Conservation (phyloP, 2,329 filamentous ascomycete genomes). For the Fusarium xyrophilum region DNA sequence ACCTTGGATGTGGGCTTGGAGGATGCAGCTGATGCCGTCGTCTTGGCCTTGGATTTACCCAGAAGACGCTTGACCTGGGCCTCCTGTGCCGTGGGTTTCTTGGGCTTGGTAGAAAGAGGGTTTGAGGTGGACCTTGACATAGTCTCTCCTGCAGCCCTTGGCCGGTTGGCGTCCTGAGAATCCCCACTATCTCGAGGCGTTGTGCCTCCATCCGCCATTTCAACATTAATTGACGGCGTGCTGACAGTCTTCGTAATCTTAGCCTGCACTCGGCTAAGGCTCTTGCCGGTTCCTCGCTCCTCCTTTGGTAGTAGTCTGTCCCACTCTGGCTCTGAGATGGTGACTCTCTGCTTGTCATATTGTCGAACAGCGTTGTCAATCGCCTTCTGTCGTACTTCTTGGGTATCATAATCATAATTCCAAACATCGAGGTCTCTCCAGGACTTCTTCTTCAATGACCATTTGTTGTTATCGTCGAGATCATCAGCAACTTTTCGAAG, state of each 20-base stretch:
- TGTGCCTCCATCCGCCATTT: slow-evolving; percentile 58
- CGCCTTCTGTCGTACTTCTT: slow-evolving; percentile 63
- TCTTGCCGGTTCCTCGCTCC: slow-evolving; percentile 65
- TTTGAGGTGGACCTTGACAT: slow-evolving; percentile 61
- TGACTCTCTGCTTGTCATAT: slow-evolving; percentile 66
- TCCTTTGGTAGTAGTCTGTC: slow-evolving; percentile 64
- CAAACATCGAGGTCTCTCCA: slow-evolving; percentile 72
- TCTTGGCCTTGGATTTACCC: slow-evolving; percentile 46
- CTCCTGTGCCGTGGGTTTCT: slow-evolving; percentile 62
- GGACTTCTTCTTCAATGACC: slow-evolving; percentile 61
- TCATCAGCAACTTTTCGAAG: slow-evolving; percentile 66
- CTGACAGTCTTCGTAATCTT: slow-evolving; percentile 59
- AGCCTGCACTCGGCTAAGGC: slow-evolving; percentile 67
- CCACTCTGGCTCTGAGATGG: slow-evolving; percentile 65
- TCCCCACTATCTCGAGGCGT: slow-evolving; percentile 50
- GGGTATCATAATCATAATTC: slow-evolving; percentile 63
- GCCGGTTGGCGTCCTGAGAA: slow-evolving; percentile 41
- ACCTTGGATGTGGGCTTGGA: slow-evolving; percentile 51
- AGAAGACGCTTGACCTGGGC: slow-evolving; percentile 64
- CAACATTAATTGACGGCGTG: slow-evolving; percentile 58
- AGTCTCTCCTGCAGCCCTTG: slow-evolving; percentile 48
- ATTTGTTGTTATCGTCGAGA: slow-evolving; percentile 57
- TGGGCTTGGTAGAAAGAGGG: slow-evolving; percentile 58
- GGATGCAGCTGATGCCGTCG: slow-evolving; percentile 43
- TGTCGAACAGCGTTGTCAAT: slow-evolving; percentile 67